Evolutionary conservation across 2,329 filamentous ascomycete genomes (phyloP).

Genomic region (Cordyceps javanica): DNA sequence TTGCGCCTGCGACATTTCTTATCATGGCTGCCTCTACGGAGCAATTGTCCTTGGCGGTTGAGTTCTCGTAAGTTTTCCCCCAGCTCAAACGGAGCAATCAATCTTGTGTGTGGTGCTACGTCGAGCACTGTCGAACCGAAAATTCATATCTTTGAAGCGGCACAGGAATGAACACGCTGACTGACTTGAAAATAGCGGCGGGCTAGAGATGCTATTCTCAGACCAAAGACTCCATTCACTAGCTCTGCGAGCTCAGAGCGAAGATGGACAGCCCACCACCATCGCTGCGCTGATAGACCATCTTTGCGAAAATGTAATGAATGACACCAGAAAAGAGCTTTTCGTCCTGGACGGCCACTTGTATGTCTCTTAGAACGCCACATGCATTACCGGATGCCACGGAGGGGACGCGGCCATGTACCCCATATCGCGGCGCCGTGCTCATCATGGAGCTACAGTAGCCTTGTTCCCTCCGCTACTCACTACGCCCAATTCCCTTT

Average conservation of each 20-base stretch:
- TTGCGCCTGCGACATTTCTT: neutral
- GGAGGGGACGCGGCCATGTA: neutral
- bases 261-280: constrained; percentile 55
- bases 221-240: constrained; percentile 71
- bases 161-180: neutral
- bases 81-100: neutral
- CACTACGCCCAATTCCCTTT: neutral
- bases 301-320: constrained; percentile 78
- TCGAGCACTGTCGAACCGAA: neutral
- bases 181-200: constrained; percentile 54
- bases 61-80: constrained; percentile 53
- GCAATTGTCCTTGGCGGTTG: constrained; percentile 57
- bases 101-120: neutral
- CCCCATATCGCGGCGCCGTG: neutral
- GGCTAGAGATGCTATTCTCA: constrained; percentile 89
- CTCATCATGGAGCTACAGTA: neutral
- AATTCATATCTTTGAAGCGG: neutral
- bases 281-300: constrained; percentile 72
- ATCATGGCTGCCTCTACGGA: constrained; percentile 14
- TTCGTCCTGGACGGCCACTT: constrained; percentile 84
- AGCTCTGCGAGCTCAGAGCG: constrained; percentile 56
- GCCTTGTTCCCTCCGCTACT: neutral
- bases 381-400: neutral
- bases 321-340: constrained; percentile 75
- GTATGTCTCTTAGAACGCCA: constrained; percentile 54